These are phyloP conservation scores for Jimgerdemannia flammicorona DNA, from an alignment of 192 early-diverging fungal genomes.

Conservation along the genomic window DNA sequence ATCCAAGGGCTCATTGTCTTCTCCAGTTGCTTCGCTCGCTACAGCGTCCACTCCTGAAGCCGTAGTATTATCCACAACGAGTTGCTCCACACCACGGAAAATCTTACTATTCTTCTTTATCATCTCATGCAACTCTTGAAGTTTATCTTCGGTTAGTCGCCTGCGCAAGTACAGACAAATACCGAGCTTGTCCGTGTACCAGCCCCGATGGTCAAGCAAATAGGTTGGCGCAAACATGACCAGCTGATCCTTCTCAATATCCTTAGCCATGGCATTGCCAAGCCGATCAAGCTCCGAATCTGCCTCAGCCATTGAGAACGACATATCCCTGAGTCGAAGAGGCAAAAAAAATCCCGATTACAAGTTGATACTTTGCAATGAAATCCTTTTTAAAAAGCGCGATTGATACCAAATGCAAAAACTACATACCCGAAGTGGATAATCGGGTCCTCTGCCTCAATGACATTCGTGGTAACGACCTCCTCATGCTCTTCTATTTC, in stretches of 20 bases:
- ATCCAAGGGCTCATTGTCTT: not conserved
- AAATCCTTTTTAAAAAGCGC: no score
- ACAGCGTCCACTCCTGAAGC: not conserved
- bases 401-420: no score
- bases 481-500: no score
- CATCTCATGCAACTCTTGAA: not conserved
- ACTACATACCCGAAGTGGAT: no score
- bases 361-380: no score
- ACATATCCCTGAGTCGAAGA: no score
- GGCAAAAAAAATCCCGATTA: no score
- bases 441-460: no score
- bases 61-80: not conserved
- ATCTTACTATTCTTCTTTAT: not conserved
- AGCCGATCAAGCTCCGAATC: not conserved
- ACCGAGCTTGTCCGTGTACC: not conserved
- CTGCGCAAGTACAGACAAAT: not conserved
- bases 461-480: no score
- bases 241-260: not conserved
- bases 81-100: not conserved
- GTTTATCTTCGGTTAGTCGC: not conserved
- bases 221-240: not conserved
- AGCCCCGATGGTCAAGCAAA: not conserved
- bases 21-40: not conserved
- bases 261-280: not conserved
- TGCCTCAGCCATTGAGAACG: no score